Percentiles rank a stretch among this genome's conserved stretches.
Evolutionary conservation across 1,139 yeast genomes (phyloP).

Genomic region (Diutina rugosa): DNA sequence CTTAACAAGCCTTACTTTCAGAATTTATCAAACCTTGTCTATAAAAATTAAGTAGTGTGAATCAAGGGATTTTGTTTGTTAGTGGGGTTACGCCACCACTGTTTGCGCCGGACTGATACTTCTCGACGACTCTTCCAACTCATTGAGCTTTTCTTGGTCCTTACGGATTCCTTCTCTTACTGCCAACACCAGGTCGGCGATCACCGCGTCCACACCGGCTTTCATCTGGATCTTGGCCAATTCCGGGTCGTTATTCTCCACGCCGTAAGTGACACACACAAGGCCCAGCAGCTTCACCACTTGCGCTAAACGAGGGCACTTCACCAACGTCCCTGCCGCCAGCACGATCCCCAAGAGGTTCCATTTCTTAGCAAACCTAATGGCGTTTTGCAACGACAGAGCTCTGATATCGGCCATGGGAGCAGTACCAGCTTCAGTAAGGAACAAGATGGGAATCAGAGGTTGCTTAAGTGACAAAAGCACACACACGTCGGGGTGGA

Average conservation of each 20-base stretch:
- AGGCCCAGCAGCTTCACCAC: conserved; percentile 84
- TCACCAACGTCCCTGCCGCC: conserved; percentile 73
- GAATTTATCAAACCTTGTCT: neutral
- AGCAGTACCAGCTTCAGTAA: conserved; percentile 80
- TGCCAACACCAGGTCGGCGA: conserved; percentile 89
- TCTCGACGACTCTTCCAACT: neutral
- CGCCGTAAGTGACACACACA: conserved; percentile 90
- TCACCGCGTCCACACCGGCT: conserved; percentile 96
- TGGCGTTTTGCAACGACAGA: conserved; percentile 78
- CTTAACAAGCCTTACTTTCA: too few relatives aligned
- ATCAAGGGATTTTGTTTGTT: too few relatives aligned
- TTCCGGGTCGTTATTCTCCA: conserved; percentile 72
- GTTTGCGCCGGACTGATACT: neutral
- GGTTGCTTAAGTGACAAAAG: conserved; percentile 87
- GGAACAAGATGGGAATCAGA: conserved; percentile 74
- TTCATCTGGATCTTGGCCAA: conserved; percentile 78
- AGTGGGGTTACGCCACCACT: neutral
- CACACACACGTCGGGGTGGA: conserved; percentile 89
- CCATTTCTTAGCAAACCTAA: conserved; percentile 87
- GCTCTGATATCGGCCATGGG: conserved; percentile 86
- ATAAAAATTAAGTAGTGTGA: neutral
- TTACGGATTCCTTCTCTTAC: conserved; percentile 68
- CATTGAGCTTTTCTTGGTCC: neutral
- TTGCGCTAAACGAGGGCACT: conserved; percentile 79
- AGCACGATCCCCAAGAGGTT: conserved; percentile 85